phyloP scores from a whole-genome alignment of 441 rosid genomes.

The Breynia disticha region DNA sequence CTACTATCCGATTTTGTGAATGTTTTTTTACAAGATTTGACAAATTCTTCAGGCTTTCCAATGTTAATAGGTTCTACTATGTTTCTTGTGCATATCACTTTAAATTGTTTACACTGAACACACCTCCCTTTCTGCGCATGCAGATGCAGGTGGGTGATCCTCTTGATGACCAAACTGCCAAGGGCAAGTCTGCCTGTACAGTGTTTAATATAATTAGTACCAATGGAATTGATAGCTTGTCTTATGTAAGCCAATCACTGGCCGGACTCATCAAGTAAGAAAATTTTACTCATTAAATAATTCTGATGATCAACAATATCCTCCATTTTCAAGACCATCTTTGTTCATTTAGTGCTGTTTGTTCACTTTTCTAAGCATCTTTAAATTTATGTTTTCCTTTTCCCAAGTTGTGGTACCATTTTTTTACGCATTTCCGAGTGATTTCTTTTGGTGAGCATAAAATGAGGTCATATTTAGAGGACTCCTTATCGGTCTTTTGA shows the following conservation, averaged over 20 bases:
- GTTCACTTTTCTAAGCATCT: too few relatives aligned
- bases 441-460: too few relatives aligned
- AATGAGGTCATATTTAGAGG: too few relatives aligned
- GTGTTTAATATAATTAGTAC: constrained; percentile 72
- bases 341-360: neutral
- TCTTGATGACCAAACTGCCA: constrained; percentile 27
- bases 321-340: neutral
- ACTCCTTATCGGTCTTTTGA: too few relatives aligned
- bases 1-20: too few relatives aligned
- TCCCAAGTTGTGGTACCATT: too few relatives aligned
- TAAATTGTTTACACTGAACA: constrained; percentile 8
- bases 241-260: constrained; percentile 82
- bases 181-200: constrained; percentile 80
- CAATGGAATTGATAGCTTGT: constrained; percentile 71
- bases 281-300: constrained; percentile 5
- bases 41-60: too few relatives aligned
- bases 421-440: too few relatives aligned
- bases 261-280: constrained; percentile 92
- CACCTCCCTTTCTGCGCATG: constrained; percentile 4
- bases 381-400: too few relatives aligned
- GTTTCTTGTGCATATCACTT: too few relatives aligned
- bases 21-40: too few relatives aligned
- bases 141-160: constrained; percentile 40
- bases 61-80: too few relatives aligned
- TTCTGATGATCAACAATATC: neutral